phyloP scores from a whole-genome alignment of 768 basidiomycete genomes.

The Lactifluus pinguis region DNA sequence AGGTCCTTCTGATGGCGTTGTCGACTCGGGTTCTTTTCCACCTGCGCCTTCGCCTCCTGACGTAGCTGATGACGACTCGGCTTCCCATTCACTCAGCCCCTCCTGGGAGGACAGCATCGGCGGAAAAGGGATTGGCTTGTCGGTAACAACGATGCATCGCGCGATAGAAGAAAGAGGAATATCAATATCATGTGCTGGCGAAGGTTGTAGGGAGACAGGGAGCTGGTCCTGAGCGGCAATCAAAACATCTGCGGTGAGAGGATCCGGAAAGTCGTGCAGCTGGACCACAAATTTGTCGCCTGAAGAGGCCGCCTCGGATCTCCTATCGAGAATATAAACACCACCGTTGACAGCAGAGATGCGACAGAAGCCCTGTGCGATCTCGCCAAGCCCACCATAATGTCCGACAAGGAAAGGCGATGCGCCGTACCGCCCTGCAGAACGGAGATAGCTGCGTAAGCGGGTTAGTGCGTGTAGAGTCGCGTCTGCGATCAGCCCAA shows the following conservation, averaged over 20 bases:
- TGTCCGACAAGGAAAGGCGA: constrained; percentile 89
- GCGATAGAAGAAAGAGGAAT: constrained; percentile 26
- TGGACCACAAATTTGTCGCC: constrained; percentile 33
- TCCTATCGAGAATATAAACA: constrained; percentile 62
- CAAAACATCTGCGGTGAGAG: constrained; percentile 45
- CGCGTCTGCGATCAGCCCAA: constrained; percentile 39
- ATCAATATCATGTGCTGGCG: background rate
- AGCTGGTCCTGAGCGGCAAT: constrained; percentile 39
- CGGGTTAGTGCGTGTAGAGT: constrained; percentile 60
- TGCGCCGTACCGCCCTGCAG: constrained; percentile 79
- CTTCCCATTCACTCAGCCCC: constrained; percentile 18
- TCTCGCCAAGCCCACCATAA: constrained; percentile 88
- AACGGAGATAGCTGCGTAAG: constrained; percentile 63
- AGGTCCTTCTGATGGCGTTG: background rate
- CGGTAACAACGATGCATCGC: constrained; percentile 43
- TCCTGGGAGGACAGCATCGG: constrained; percentile 26
- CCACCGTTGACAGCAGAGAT: constrained; percentile 74
- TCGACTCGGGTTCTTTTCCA: background rate
- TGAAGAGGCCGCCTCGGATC: constrained; percentile 23
- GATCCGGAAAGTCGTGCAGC: constrained; percentile 54
- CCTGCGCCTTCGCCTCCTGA: background rate
- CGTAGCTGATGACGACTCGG: constrained; percentile 13
- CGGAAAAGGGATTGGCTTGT: constrained; percentile 30
- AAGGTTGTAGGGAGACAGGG: background rate
- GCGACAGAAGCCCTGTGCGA: constrained; percentile 86